Evolutionary conservation across 1,284 basidiomycete genomes (phyloP).

Genomic region (Takashimella tepidaria): DNA sequence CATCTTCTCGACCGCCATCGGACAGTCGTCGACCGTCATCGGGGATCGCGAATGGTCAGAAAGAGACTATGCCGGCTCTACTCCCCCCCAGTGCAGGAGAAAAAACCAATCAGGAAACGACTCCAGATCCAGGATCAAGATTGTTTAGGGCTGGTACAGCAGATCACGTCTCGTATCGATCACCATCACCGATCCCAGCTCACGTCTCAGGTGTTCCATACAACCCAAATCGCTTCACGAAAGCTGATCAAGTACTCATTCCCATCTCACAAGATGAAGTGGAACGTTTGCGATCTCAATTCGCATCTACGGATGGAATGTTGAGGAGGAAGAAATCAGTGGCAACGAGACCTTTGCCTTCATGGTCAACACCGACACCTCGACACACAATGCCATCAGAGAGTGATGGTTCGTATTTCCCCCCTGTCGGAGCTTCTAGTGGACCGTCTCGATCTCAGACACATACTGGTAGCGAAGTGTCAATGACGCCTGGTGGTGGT

Average conservation of each 20-base stretch:
- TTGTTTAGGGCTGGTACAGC: too few species aligned
- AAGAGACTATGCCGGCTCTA: constrained; percentile 1
- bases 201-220: constrained; percentile 20
- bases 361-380: constrained; percentile 37
- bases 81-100: too few species aligned
- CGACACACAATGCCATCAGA: constrained; percentile 16
- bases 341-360: constrained; percentile 20
- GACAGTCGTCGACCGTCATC: not conserved
- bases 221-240: constrained; percentile 21
- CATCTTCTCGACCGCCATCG: constrained; percentile 2
- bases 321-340: constrained; percentile 5
- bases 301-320: not conserved
- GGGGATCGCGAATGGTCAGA: not conserved
- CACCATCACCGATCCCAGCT: constrained; percentile 17
- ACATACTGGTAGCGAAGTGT: not conserved
- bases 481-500: not conserved
- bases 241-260: constrained; percentile 12
- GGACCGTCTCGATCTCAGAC: not conserved
- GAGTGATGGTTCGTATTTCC: constrained; percentile 31
- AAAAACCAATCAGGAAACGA: too few species aligned
- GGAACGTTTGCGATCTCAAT: constrained; percentile 12
- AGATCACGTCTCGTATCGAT: constrained; percentile 12
- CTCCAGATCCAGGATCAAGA: too few species aligned
- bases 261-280: constrained; percentile 34
- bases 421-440: constrained; percentile 1